These are phyloP conservation scores for Sphaerobolus stellatus DNA, from an alignment of 1,284 basidiomycete genomes.

Conservation along the genomic window DNA sequence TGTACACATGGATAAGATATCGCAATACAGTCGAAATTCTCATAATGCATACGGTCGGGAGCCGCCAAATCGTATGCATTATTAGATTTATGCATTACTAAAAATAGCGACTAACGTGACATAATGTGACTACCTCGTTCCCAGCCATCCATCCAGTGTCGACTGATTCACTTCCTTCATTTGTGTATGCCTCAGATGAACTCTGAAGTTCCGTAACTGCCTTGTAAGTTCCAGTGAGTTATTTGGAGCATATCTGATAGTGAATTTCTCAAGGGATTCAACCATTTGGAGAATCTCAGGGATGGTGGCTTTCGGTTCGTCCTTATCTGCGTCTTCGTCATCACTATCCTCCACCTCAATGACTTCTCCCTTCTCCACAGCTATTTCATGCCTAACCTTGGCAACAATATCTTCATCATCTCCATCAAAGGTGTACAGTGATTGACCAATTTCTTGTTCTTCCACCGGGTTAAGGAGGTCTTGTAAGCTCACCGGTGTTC, in stretches of 20 bases:
- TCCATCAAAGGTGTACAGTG: conserved; percentile 16
- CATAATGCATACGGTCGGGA: not conserved
- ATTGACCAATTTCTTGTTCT: conserved; percentile 21
- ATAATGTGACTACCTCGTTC: no score
- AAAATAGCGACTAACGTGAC: no score
- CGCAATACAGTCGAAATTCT: not conserved
- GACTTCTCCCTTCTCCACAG: not conserved
- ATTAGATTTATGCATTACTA: not conserved
- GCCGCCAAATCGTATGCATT: not conserved
- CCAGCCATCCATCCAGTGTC: not conserved
- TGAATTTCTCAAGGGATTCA: not conserved
- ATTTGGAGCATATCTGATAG: not conserved
- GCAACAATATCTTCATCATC: conserved; percentile 22
- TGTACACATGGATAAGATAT: no score
- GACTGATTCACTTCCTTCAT: not conserved
- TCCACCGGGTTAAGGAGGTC: conserved; percentile 22
- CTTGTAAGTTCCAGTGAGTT: not conserved
- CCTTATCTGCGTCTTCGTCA: not conserved
- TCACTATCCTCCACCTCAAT: not conserved
- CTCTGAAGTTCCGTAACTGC: not conserved
- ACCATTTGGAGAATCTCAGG: not conserved
- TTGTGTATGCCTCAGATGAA: not conserved
- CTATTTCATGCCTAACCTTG: not conserved
- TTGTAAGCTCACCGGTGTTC: not conserved
- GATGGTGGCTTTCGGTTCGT: no score